Base-by-base conservation (phyloP, 345 rosid genomes). In the Draba incana region DNA sequence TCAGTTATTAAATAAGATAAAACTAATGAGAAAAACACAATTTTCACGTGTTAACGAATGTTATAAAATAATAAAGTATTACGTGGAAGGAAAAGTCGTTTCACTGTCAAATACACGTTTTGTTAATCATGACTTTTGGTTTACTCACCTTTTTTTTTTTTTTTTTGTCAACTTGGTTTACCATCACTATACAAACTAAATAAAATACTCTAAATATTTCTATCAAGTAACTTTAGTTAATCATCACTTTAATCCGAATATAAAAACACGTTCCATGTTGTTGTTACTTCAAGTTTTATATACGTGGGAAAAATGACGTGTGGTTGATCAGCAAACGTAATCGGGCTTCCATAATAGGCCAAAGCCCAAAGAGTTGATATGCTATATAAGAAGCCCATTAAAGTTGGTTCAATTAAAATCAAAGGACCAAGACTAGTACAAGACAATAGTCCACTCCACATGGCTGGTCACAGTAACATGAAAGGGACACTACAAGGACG, bases 91-190 rank as follows among this genome's bases (percentile, higher is more conserved):
- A 11, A 5, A 44, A 74, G 62, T 43, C 68, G 11, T 50, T 28
- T 6, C 38, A 68, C 49, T 45, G 35, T 67, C 62, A 60, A 35
- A 43, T 51, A 60, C 72, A 66, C 78, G 72, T 53, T 66, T 58
- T 73, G 13, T 13, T 35, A 44, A 25, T 8, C 13, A 43, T 27
- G 59, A 56, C 77, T 64, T 72, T 49, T 50, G 66, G 64, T 57
- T 48, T 72, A 5, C 44, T 49, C 66, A 41, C 58, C n/a, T n/a
- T n/a, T n/a, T n/a, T n/a, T n/a, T n/a, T n/a, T n/a, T n/a, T n/a
- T n/a, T n/a, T n/a, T n/a, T n/a, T n/a, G n/a, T n/a, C n/a, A n/a
- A n/a, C n/a, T n/a, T n/a, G n/a, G n/a, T n/a, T n/a, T n/a, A 53
- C 7, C 63, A 45, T 44, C 53, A 51, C 37, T 12, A 50, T 9